Percentiles rank a stretch among this genome's conserved stretches.
phyloP scores from a whole-genome alignment of 2,329 filamentous ascomycete genomes.

The Penicillium sp. region DNA sequence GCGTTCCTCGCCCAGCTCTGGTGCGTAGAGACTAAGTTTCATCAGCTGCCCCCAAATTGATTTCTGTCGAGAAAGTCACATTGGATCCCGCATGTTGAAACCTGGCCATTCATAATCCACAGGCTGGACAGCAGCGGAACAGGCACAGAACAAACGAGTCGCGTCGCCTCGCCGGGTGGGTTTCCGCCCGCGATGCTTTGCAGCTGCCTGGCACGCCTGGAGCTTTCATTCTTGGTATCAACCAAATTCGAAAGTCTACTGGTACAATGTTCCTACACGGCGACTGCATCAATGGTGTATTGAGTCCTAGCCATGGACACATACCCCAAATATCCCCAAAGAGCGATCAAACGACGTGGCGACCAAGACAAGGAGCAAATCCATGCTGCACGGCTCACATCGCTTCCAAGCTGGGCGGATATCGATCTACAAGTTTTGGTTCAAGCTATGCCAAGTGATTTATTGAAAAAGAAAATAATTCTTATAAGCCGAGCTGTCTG shows the following conservation, averaged over 20 bases:
- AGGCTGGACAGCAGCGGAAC: neutral
- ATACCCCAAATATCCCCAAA: slow-evolving; percentile 41
- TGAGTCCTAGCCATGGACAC: slow-evolving; percentile 8
- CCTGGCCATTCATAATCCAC: neutral
- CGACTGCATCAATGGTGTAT: slow-evolving; percentile 12
- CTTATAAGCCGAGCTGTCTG: slow-evolving; percentile 27
- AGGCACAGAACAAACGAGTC: neutral
- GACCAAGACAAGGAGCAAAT: slow-evolving; percentile 44
- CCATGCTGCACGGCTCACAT: slow-evolving; percentile 47
- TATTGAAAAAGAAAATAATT: slow-evolving; percentile 27
- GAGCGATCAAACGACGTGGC: slow-evolving; percentile 30
- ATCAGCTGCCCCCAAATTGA: neutral
- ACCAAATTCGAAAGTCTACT: neutral
- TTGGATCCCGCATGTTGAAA: neutral
- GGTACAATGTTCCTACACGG: neutral
- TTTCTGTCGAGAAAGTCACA: neutral
- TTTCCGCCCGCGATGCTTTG: slow-evolving; percentile 7
- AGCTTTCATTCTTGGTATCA: neutral
- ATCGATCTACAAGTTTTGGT: slow-evolving; percentile 42
- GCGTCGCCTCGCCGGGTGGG: neutral
- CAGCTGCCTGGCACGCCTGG: slow-evolving; percentile 1
- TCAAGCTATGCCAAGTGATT: slow-evolving; percentile 40
- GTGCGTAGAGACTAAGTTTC: neutral
- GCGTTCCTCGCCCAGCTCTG: neutral
- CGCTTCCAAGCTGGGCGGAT: slow-evolving; percentile 44